A percentile compares a stretch with the other conserved stretches of the same genome.
These are phyloP conservation scores for Tetrahymena borealis DNA, from an alignment of 73 alveolate genomes.

Conservation along the genomic window DNA sequence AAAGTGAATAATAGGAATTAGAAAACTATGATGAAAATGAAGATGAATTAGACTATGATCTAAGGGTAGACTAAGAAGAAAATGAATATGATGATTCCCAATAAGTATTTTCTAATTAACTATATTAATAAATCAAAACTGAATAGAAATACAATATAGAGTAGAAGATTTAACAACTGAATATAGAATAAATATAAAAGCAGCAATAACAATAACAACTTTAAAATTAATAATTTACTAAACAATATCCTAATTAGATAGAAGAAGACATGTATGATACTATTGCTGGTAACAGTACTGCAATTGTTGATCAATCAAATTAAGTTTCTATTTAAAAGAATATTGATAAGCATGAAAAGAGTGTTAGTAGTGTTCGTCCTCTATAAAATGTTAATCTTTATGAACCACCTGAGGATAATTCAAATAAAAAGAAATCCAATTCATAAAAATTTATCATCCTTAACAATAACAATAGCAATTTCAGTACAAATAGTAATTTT, in stretches of 20 bases:
- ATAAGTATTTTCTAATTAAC: not conserved
- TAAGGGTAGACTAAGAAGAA: not conserved
- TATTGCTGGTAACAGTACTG: no score
- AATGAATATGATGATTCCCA: not conserved
- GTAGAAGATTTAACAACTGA: not conserved
- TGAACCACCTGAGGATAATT: not conserved
- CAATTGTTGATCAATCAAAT: no score
- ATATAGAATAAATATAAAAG: not conserved
- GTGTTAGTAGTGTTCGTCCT: not conserved
- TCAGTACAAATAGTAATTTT: not conserved
- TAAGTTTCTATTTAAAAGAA: no score
- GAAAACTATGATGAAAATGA: not conserved
- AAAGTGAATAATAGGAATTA: not conserved
- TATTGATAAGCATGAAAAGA: not conserved
- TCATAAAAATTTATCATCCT: not conserved
- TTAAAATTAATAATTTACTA: not conserved
- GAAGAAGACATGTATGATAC: no score
- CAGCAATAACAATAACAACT: not conserved
- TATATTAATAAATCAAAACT: not conserved
- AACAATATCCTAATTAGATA: not conserved
- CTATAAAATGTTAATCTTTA: not conserved
- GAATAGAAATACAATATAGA: not conserved
- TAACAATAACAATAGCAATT: not conserved
- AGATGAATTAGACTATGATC: not conserved
- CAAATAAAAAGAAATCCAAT: not conserved